Base-by-base conservation (phyloP, 2,329 filamentous ascomycete genomes). In the Pleoardoris graminearum region DNA sequence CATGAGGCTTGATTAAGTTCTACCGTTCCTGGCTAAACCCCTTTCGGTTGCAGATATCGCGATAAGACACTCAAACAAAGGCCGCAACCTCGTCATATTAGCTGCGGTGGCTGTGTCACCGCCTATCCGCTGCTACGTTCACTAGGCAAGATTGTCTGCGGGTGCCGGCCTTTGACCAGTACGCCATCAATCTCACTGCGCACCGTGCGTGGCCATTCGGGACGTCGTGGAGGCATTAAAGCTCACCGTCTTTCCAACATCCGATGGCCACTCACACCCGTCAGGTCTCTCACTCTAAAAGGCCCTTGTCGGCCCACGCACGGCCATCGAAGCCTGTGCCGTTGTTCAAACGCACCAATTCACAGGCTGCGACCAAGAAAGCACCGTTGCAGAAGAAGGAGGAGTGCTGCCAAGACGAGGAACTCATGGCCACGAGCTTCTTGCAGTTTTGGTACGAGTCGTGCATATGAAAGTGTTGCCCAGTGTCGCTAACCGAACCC, bases 341-440 rank as follows among this genome's bases (percentile, higher is more conserved):
- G 57, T 61, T 68, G 27, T 68, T 63, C 36, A 75, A 73, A 63
- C 70, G 70, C 49, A 54, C 67, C 39, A 57, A 59, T 53, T 69
- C 65, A 50, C 52, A 67, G 65, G 61, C 60, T 57, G 52, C 51
- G 37, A 57, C 56, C 58, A 74, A 69, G 57, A 71, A 71, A 42
- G 53, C 16, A 3, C 25, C 23, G 12, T 7, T 55, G 30, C 63
- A 56, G 52, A 61, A 54, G 45, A 64, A 63, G 54, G 65, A 68
- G 44, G 66, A 68, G 48, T 51, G 60, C 17, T 66, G 72, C 45
- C 74, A 77, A 41, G 77, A 79, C 54, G 76, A 79, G 58, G 76
- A 77, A 62, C 74, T 72, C 58, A 81, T 81, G 77, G 77, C 77
- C 48, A 72, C 75, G 50, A 79, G 77, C 65, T 81, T 82, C 59